Percentiles rank a stretch among this genome's conserved stretches.
Evolutionary conservation across 2,329 filamentous ascomycete genomes (phyloP).

Genomic region (Sclerotinia trifoliorum): DNA sequence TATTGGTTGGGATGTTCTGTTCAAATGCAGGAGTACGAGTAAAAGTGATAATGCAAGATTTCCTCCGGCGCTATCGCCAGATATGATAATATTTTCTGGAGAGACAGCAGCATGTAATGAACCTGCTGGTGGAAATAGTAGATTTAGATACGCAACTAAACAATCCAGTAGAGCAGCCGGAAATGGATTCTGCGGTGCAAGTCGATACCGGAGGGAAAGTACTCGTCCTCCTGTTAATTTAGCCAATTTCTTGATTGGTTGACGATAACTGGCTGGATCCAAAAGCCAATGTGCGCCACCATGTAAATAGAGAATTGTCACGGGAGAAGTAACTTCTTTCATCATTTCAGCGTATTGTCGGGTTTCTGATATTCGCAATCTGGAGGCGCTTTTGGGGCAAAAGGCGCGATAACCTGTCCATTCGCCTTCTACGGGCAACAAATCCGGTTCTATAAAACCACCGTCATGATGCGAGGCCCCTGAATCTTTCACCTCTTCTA

Average conservation of each 20-base stretch:
- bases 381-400: conserved; percentile 49
- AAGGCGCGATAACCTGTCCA: conserved; percentile 70
- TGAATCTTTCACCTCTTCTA: conserved; percentile 51
- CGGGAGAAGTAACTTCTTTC: conserved; percentile 61
- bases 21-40: conserved; percentile 66
- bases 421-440: conserved; percentile 64
- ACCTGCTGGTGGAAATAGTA: conserved; percentile 46
- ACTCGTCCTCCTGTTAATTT: conserved; percentile 65
- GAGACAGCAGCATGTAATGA: conserved; percentile 60
- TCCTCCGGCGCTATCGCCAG: conserved; percentile 72
- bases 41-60: conserved; percentile 66
- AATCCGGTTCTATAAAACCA: conserved; percentile 49
- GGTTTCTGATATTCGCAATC: conserved; percentile 58
- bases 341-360: conserved; percentile 66
- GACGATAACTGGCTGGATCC: conserved; percentile 67
- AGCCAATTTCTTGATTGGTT: conserved; percentile 59
- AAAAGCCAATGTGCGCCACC: conserved; percentile 72
- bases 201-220: conserved; percentile 66
- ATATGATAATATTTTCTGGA: conserved; percentile 66
- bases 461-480: conserved; percentile 25
- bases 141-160: conserved; percentile 65
- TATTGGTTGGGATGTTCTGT: conserved; percentile 57
- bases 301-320: conserved; percentile 71
- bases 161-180: conserved; percentile 72
- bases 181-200: conserved; percentile 73